These are phyloP conservation scores for Lactifluus subvellereus DNA, from an alignment of 768 basidiomycete genomes.

Conservation along the genomic window DNA sequence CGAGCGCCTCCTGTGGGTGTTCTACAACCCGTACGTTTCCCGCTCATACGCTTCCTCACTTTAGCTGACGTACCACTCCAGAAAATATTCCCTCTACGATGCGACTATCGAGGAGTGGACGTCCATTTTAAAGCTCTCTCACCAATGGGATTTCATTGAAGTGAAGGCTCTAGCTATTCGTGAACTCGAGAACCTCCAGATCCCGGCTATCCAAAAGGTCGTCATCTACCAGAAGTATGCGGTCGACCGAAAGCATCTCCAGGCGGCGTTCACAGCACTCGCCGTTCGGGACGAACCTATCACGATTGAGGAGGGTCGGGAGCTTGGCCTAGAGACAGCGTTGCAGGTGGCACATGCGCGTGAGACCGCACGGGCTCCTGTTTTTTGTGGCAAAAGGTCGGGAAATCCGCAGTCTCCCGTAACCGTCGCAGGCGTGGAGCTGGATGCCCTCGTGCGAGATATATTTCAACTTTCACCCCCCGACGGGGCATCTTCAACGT, in stretches of 20 bases:
- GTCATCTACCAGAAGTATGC: conserved; percentile 47
- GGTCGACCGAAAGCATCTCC: conserved; percentile 44
- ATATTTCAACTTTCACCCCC: conserved; percentile 11
- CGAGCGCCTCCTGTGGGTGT: conserved; percentile 31
- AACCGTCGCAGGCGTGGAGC: background rate
- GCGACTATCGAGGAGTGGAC: conserved; percentile 49
- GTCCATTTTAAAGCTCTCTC: conserved; percentile 46
- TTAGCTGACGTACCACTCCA: conserved; percentile 26
- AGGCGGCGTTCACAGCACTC: conserved; percentile 47
- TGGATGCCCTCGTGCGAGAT: conserved; percentile 13
- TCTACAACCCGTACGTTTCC: conserved; percentile 31
- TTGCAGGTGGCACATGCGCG: conserved; percentile 48
- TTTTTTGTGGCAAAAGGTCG: background rate
- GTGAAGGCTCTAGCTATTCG: conserved; percentile 48
- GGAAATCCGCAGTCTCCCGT: conserved; percentile 10
- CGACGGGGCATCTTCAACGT: background rate
- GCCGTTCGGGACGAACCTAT: conserved; percentile 49
- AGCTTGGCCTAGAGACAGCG: conserved; percentile 50
- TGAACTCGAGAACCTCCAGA: conserved; percentile 41
- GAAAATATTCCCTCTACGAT: conserved; percentile 51
- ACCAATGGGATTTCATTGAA: conserved; percentile 49
- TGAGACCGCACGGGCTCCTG: conserved; percentile 32
- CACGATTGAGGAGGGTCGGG: conserved; percentile 46
- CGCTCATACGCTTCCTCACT: background rate
- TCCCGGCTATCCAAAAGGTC: conserved; percentile 49